phyloP scores from a whole-genome alignment of 2,329 filamentous ascomycete genomes.

The Fusarium nisikadoi region DNA sequence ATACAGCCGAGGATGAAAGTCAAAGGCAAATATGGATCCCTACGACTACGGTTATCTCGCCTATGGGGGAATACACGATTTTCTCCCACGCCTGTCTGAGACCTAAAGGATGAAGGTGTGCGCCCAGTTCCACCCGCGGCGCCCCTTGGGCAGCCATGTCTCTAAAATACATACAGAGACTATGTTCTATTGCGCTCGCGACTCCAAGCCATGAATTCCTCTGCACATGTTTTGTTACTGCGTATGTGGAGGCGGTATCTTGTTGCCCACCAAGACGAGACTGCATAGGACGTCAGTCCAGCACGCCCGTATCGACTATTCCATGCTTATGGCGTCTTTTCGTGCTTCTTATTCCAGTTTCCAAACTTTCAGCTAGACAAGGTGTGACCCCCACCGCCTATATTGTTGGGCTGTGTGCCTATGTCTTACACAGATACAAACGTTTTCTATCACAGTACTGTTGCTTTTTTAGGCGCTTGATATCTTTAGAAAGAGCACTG shows the following conservation, averaged over 20 bases:
- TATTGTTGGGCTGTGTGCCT: neutral
- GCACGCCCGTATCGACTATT: neutral
- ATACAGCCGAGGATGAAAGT: neutral
- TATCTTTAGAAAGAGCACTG: slow-evolving; percentile 18
- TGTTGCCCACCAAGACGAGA: slow-evolving; percentile 18
- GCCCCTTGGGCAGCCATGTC: slow-evolving; percentile 24
- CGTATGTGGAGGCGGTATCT: slow-evolving; percentile 8
- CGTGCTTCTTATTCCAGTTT: slow-evolving; percentile 6
- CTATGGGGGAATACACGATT: slow-evolving; percentile 24
- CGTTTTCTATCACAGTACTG: neutral
- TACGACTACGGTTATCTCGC: slow-evolving; percentile 18
- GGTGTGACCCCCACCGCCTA: neutral
- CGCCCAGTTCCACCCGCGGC: neutral
- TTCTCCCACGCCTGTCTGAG: slow-evolving; percentile 13
- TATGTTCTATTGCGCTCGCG: slow-evolving; percentile 26
- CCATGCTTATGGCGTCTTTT: slow-evolving; percentile 2
- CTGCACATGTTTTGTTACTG: slow-evolving; percentile 8
- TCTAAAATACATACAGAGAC: slow-evolving; percentile 17
- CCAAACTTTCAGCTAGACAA: neutral
- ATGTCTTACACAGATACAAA: neutral
- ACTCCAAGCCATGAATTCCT: slow-evolving; percentile 33
- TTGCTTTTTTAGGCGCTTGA: slow-evolving; percentile 25
- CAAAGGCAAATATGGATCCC: neutral
- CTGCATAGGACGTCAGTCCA: slow-evolving; percentile 14
- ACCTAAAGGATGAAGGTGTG: slow-evolving; percentile 8